Evolutionary conservation across 73 alveolate genomes (phyloP), one percentile per base, ranked within the genome.

Genomic region (Blepharisma stoltei): DNA sequence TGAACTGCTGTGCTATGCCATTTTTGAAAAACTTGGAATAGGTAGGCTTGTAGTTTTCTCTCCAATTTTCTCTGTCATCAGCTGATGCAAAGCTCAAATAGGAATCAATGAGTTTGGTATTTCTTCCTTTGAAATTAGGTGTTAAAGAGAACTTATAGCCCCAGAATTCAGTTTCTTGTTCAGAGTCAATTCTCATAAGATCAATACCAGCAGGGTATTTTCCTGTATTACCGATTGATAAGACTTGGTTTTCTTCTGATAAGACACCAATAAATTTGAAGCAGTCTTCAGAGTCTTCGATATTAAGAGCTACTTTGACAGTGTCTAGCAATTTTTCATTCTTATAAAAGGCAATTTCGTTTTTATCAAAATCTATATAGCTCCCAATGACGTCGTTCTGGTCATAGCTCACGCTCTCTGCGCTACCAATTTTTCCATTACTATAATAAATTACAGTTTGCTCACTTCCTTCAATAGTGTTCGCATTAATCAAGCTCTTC

Each of bases 121-220:
- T 89, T 70, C 94, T 83, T 9, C 94, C 91, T 82, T 82, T 87
- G 48, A 67, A 87, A 11, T 82, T 82, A 45, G 82, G 68, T 5
- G 94, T 77, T 43, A 83, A 69, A 14, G 87, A 25, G 68, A 67
- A 87, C 77, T 87, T 82, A 83, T 87, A 87, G 60, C 94, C 94
- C 83, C 88, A 87, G 1, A 85, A 82, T 1, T 44, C 23, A 32
- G 41, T 32, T 32, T 32, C 41, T 32, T 32, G 41, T 14, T n/a
- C n/a, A 25, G 14, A n/a, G 23, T 60, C 45, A 60, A 14, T 25
- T 60, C 46, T 60, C 18, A 60, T 38, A n/a, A 60, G 23, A 25
- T 60, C 73, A 3, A 20, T 47, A 2, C 23, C 73, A 1, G 23
- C 23, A 20, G 73, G 73, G 45, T 20, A 60, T 60, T 60, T 60